Conservation (phyloP, 2,329 filamentous ascomycete genomes). For the Microsporum audouinii region DNA sequence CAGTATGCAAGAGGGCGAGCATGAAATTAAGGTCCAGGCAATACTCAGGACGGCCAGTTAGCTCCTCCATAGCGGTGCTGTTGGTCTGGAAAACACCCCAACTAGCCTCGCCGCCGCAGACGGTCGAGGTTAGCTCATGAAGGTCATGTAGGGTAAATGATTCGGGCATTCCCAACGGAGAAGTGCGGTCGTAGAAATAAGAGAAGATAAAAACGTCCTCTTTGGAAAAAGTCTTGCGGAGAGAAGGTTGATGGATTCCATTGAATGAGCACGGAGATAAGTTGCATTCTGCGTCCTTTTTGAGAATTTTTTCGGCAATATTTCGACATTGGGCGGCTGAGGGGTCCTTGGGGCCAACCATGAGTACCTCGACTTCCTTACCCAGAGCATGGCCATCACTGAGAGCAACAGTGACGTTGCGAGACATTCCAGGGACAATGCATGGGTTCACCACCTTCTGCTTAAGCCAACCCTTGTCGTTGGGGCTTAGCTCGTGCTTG, state of each 20-base stretch:
- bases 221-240: slow-evolving; percentile 79
- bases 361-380: slow-evolving; percentile 58
- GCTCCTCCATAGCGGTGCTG: slow-evolving; percentile 66
- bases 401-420: slow-evolving; percentile 61
- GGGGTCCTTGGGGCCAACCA: slow-evolving; percentile 63
- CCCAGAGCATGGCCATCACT: slow-evolving; percentile 55
- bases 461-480: slow-evolving; percentile 55
- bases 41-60: slow-evolving; percentile 72
- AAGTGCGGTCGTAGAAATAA: slow-evolving; percentile 93
- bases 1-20: slow-evolving; percentile 81
- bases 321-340: slow-evolving; percentile 78
- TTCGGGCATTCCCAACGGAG: slow-evolving; percentile 94
- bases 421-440: slow-evolving; percentile 67
- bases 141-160: slow-evolving; percentile 87
- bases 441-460: slow-evolving; percentile 71
- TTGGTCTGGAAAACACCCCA: slow-evolving; percentile 76
- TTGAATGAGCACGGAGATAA: slow-evolving; percentile 96
- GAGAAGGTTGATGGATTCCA: slow-evolving; percentile 83
- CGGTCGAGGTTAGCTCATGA: slow-evolving; percentile 69
- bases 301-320: slow-evolving; percentile 78
- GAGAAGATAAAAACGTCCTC: slow-evolving; percentile 96
- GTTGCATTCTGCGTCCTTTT: slow-evolving; percentile 72
- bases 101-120: slow-evolving; percentile 63
- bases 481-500: slow-evolving; percentile 51
- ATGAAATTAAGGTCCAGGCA: slow-evolving; percentile 97